phyloP scores from a whole-genome alignment of 2,329 filamentous ascomycete species.

The Calonectria pteridis region DNA sequence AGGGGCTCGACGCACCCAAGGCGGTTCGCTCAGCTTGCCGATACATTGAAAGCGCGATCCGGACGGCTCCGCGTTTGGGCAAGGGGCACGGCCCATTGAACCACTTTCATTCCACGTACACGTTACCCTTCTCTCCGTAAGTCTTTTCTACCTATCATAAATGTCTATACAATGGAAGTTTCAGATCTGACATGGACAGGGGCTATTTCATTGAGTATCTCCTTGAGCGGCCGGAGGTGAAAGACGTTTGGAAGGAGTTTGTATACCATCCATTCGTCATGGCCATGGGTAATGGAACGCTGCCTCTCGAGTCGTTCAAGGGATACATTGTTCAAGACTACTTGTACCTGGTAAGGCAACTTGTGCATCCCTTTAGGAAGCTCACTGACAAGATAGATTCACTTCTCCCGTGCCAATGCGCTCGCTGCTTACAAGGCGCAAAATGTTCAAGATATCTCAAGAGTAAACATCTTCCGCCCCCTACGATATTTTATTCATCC shows the following conservation, averaged over 20 bases:
- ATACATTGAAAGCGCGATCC: slow-evolving; percentile 80
- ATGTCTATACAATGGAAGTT: neutral
- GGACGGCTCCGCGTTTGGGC: slow-evolving; percentile 72
- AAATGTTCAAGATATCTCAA: slow-evolving; percentile 77
- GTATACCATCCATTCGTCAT: slow-evolving; percentile 87
- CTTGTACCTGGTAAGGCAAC: slow-evolving; percentile 77
- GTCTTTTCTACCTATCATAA: slow-evolving; percentile 29
- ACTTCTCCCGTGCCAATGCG: slow-evolving; percentile 89
- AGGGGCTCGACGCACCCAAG: slow-evolving; percentile 65
- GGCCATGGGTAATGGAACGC: slow-evolving; percentile 78
- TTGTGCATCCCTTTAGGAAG: neutral
- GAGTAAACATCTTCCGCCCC: slow-evolving; percentile 60
- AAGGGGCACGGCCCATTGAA: slow-evolving; percentile 80
- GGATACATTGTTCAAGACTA: slow-evolving; percentile 94
- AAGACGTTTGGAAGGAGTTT: slow-evolving; percentile 78
- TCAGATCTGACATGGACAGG: slow-evolving; percentile 51
- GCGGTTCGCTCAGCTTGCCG: slow-evolving; percentile 77
- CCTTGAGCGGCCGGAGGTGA: slow-evolving; percentile 80
- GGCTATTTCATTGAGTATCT: slow-evolving; percentile 88
- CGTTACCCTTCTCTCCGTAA: slow-evolving; percentile 76
- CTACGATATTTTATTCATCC: neutral
- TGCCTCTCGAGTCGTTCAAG: slow-evolving; percentile 84
- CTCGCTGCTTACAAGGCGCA: slow-evolving; percentile 88
- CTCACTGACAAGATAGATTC: slow-evolving; percentile 64
- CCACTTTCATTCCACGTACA: slow-evolving; percentile 80